phyloP scores from a whole-genome alignment of 176 grass and related monocot species.

The Cymbopogon citratus region DNA sequence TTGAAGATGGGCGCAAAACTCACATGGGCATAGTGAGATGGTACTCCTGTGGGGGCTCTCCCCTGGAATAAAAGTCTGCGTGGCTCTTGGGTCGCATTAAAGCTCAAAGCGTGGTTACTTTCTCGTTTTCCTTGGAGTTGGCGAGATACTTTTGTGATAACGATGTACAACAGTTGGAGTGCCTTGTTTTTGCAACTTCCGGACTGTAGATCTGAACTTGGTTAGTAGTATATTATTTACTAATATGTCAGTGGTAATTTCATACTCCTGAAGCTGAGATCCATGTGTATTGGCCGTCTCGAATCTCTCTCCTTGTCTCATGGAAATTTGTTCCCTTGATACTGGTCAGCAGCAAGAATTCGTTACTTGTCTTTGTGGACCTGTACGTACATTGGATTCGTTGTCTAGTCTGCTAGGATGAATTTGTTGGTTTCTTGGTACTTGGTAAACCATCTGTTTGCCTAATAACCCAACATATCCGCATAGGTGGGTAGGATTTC shows the following conservation, averaged over 20 bases:
- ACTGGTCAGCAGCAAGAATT: slow-evolving; percentile 20
- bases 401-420: slow-evolving; percentile 6
- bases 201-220: slow-evolving; percentile 44
- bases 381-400: slow-evolving; percentile 36
- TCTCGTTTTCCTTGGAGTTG: slow-evolving; percentile 19
- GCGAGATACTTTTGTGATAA: slow-evolving; percentile 20
- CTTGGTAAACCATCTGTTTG: slow-evolving; percentile 4
- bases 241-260: neutral
- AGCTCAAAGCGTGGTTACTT: slow-evolving; percentile 38
- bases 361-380: neutral
- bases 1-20: neutral
- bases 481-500: slow-evolving; percentile 33
- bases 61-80: slow-evolving; percentile 16
- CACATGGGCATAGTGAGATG: slow-evolving; percentile 24
- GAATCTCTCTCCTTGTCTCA: neutral
- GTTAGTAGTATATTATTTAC: neutral
- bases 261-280: neutral
- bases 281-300: neutral
- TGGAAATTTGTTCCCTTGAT: slow-evolving; percentile 21
- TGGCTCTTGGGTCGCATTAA: slow-evolving; percentile 34
- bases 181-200: neutral
- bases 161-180: slow-evolving; percentile 21
- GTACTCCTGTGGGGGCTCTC: slow-evolving; percentile 14
- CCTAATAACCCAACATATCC: slow-evolving; percentile 20
- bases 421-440: slow-evolving; percentile 41